Evolutionary conservation across 2,329 filamentous ascomycete species (phyloP).

Genomic region (Epichloe glyceriae): DNA sequence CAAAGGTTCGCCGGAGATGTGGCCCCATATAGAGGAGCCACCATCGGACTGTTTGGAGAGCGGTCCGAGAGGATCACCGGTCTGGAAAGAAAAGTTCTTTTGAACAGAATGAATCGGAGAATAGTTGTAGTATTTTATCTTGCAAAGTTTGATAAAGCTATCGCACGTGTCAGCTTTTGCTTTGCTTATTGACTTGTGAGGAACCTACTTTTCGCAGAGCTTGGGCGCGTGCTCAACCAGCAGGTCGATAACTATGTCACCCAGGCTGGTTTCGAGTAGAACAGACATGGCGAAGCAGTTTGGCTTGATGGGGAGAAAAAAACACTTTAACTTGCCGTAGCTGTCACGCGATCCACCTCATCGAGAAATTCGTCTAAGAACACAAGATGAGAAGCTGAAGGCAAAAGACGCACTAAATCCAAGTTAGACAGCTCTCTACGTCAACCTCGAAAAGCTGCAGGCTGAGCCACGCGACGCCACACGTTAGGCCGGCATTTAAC

Average conservation of each 20-base stretch:
- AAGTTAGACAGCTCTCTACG: not conserved
- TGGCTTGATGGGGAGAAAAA: not conserved
- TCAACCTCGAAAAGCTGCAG: not conserved
- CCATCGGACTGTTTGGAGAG: conserved; percentile 77
- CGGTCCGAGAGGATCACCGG: conserved; percentile 84
- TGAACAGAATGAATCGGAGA: conserved; percentile 84
- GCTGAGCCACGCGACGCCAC: not conserved
- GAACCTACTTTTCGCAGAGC: conserved; percentile 86
- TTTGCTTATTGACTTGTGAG: not conserved
- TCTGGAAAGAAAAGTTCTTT: conserved; percentile 92
- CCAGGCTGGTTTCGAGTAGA: conserved; percentile 79
- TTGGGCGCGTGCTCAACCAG: conserved; percentile 79
- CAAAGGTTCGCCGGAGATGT: conserved; percentile 52
- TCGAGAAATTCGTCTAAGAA: not conserved
- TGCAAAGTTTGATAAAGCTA: conserved; percentile 97
- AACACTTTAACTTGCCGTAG: not conserved
- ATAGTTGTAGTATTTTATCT: conserved; percentile 98
- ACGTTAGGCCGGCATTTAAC: not conserved
- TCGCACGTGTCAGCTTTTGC: conserved; percentile 23
- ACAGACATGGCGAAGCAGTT: conserved; percentile 57
- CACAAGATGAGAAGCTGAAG: not conserved
- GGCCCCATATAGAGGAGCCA: conserved; percentile 84
- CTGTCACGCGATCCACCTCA: not conserved
- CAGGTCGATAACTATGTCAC: conserved; percentile 91
- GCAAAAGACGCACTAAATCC: not conserved